A percentile compares a stretch with the other conserved stretches of the same genome.
Evolutionary conservation across 2,329 filamentous ascomycete genomes (phyloP).

Genomic region (Pseudogymnoascus sp.): DNA sequence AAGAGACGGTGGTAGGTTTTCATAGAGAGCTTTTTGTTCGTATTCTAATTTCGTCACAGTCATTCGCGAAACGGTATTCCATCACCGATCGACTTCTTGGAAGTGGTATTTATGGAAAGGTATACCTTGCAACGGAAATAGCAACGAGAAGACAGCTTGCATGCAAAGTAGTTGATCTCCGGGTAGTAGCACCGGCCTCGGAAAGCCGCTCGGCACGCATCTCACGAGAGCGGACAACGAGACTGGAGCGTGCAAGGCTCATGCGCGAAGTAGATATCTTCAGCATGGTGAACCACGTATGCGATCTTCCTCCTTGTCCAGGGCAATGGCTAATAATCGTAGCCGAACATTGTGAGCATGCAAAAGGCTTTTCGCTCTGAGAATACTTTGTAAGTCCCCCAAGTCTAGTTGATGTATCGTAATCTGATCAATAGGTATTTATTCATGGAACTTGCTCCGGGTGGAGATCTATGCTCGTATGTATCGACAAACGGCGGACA

Average conservation of each 20-base stretch:
- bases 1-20: constrained; percentile 31
- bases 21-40: neutral
- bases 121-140: constrained; percentile 46
- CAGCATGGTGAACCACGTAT: constrained; percentile 45
- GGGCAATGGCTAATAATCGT: neutral
- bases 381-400: constrained; percentile 36
- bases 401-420: neutral
- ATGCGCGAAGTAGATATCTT: constrained; percentile 45
- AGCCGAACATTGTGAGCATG: constrained; percentile 49
- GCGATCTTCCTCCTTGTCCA: constrained; percentile 19
- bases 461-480: constrained; percentile 28
- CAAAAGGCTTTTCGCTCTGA: constrained; percentile 42
- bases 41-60: constrained; percentile 24
- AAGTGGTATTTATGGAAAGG: constrained; percentile 42
- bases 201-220: neutral
- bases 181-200: constrained; percentile 15
- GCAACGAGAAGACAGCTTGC: constrained; percentile 51
- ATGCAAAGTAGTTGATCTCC: constrained; percentile 56
- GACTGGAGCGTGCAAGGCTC: constrained; percentile 30
- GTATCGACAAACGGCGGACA: constrained; percentile 20
- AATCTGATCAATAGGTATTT: constrained; percentile 36
- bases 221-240: neutral
- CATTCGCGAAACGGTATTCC: constrained; percentile 39
- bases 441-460: constrained; percentile 50
- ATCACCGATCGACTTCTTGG: constrained; percentile 45